These are phyloP conservation scores for Camellia japonica DNA, from an alignment of 148 eudicot genomes.

Conservation along the genomic window DNA sequence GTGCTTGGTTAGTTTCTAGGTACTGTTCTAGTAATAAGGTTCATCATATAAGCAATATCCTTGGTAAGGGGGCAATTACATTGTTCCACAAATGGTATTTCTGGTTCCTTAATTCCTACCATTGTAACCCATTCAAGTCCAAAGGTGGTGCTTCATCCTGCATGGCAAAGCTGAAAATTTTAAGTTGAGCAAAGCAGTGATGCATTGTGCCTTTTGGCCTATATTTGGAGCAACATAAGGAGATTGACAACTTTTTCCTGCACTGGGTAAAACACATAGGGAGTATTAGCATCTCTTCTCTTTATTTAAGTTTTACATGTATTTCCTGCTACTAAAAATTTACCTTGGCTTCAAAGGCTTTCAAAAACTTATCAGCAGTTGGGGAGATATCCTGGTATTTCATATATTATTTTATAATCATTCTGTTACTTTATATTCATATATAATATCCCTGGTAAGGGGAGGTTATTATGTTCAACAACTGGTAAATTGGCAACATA, in stretches of 20 bases:
- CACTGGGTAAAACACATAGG: slow-evolving; percentile 59
- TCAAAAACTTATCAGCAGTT: slow-evolving; percentile 63
- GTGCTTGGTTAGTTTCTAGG: slow-evolving; percentile 34
- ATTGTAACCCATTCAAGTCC: slow-evolving; percentile 20
- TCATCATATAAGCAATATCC: slow-evolving; percentile 25
- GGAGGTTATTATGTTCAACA: slow-evolving; percentile 54
- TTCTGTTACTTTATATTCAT: slow-evolving; percentile 24
- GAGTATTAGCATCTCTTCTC: slow-evolving; percentile 68
- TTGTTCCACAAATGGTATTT: slow-evolving; percentile 13
- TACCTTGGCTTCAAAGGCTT: slow-evolving; percentile 58
- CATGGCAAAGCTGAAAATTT: slow-evolving; percentile 38
- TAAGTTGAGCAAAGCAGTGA: slow-evolving; percentile 46
- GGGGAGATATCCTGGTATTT: slow-evolving; percentile 75
- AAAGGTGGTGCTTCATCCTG: slow-evolving; percentile 43
- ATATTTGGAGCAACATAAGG: slow-evolving; percentile 47
- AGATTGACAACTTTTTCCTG: slow-evolving; percentile 45
- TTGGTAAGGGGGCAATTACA: slow-evolving; percentile 25
- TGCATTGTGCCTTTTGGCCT: slow-evolving; percentile 40
- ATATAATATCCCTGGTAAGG: slow-evolving; percentile 77
- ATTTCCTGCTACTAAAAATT: slow-evolving; percentile 58
- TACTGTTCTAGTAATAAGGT: slow-evolving; percentile 27
- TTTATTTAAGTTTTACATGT: slow-evolving; percentile 36
- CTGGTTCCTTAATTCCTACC: slow-evolving; percentile 16
- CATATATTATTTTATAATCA: slow-evolving; percentile 23
- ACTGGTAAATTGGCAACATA: slow-evolving; percentile 61